These are phyloP conservation scores for Fraxinus paxiana DNA, from an alignment of 305 asterid genomes.

Conservation along the genomic window DNA sequence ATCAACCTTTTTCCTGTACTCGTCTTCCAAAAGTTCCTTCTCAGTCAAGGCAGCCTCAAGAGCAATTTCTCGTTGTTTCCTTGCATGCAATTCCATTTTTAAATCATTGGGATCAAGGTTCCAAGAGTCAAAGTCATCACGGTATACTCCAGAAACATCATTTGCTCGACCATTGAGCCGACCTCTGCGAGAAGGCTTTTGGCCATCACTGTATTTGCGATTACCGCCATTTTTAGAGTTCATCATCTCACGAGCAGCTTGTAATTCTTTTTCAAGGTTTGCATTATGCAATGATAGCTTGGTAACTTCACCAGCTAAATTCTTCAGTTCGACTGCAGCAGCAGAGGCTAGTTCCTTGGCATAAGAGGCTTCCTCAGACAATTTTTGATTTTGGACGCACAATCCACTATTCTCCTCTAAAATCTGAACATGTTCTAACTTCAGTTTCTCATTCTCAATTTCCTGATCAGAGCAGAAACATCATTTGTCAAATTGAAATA, in stretches of 20 bases:
- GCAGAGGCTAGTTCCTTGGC: slow-evolving; percentile 98
- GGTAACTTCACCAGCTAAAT: slow-evolving; percentile 89
- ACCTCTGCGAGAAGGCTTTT: slow-evolving; percentile 49
- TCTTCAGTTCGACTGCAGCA: slow-evolving; percentile 91
- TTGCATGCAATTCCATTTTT: slow-evolving; percentile 77
- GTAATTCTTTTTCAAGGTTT: slow-evolving; percentile 72
- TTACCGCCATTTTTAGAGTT: slow-evolving; percentile 49
- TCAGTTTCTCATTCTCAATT: slow-evolving; percentile 70
- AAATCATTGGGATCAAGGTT: slow-evolving; percentile 71
- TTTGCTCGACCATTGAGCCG: slow-evolving; percentile 50
- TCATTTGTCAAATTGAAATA: slow-evolving; percentile 1
- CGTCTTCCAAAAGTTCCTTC: slow-evolving; percentile 72
- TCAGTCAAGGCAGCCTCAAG: slow-evolving; percentile 86
- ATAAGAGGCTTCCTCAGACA: slow-evolving; percentile 88
- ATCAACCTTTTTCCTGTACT: slow-evolving; percentile 66
- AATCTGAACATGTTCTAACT: slow-evolving; percentile 66
- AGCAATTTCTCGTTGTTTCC: slow-evolving; percentile 72
- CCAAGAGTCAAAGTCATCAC: slow-evolving; percentile 69
- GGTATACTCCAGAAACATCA: slow-evolving; percentile 48
- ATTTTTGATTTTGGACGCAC: slow-evolving; percentile 70
- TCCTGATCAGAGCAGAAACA: slow-evolving; percentile 50
- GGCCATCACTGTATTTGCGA: slow-evolving; percentile 53
- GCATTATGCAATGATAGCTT: slow-evolving; percentile 77
- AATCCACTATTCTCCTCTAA: slow-evolving; percentile 82
- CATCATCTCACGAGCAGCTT: slow-evolving; percentile 54